A percentile compares a stretch with the other conserved stretches of the same genome.
phyloP scores from a whole-genome alignment of 140 eudicot species.

The Senecio squalidus region DNA sequence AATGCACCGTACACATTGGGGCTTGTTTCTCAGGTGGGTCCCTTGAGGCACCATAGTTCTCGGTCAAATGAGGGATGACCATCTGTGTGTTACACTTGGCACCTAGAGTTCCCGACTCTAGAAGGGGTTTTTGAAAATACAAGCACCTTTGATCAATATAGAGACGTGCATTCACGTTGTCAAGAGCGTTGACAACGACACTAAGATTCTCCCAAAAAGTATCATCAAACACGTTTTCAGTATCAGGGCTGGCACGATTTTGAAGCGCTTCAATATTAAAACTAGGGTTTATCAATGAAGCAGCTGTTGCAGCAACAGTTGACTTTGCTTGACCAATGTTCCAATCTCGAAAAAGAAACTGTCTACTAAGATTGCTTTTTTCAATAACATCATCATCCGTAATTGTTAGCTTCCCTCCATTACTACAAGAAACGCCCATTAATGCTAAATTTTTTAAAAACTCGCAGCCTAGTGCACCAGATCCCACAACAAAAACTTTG shows the following conservation, averaged over 20 bases:
- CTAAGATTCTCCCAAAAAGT: constrained; percentile 66
- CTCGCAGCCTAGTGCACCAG: constrained; percentile 82
- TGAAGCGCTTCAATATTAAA: constrained; percentile 69
- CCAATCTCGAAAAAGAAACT: constrained; percentile 80
- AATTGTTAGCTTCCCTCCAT: constrained; percentile 52
- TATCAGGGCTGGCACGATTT: constrained; percentile 74
- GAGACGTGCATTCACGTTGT: constrained; percentile 72
- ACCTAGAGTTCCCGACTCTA: constrained; percentile 79
- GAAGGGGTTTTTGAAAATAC: constrained; percentile 72
- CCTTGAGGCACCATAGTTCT: constrained; percentile 80
- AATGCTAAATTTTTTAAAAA: constrained; percentile 68
- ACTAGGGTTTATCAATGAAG: constrained; percentile 54
- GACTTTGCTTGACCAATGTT: constrained; percentile 87
- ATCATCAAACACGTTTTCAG: constrained; percentile 67
- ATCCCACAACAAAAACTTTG: constrained; percentile 59
- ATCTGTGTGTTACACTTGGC: constrained; percentile 86
- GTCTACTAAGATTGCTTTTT: constrained; percentile 83
- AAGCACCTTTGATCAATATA: constrained; percentile 78
- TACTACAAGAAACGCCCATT: constrained; percentile 78
- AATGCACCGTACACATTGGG: constrained; percentile 91
- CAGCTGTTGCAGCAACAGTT: constrained; percentile 83
- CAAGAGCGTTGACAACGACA: constrained; percentile 69
- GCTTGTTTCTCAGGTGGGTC: constrained; percentile 93
- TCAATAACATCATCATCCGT: constrained; percentile 87
- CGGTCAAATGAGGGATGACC: constrained; percentile 80